Percentiles rank a stretch among this genome's conserved stretches.
These are phyloP conservation scores for Hevea brasiliensis DNA, from an alignment of 345 rosid genomes.

Conservation along the genomic window DNA sequence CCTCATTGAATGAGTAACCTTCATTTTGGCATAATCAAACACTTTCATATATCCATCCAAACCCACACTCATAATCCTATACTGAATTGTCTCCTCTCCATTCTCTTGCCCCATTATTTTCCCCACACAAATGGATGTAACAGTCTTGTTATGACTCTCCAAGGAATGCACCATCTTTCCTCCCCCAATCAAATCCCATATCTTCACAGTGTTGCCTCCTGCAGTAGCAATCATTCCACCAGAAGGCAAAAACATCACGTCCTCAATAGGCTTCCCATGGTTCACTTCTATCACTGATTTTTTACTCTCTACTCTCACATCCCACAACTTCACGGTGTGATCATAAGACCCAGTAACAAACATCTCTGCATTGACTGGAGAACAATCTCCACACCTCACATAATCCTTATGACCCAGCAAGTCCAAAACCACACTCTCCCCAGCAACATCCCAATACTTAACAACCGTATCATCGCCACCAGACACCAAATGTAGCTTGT, in stretches of 20 bases:
- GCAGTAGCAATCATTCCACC: slow-evolving; percentile 87
- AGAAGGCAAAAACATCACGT: slow-evolving; percentile 79
- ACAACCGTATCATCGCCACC: slow-evolving; percentile 92
- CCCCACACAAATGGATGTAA: slow-evolving; percentile 69
- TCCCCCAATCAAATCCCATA: slow-evolving; percentile 91
- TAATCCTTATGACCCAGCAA: slow-evolving; percentile 84
- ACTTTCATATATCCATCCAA: slow-evolving; percentile 93
- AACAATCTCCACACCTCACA: slow-evolving; percentile 85
- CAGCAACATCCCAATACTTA: slow-evolving; percentile 94
- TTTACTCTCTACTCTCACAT: slow-evolving; percentile 57
- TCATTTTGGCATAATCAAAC: slow-evolving; percentile 74
- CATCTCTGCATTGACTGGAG: slow-evolving; percentile 61
- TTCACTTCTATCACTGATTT: slow-evolving; percentile 64
- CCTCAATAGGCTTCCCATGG: slow-evolving; percentile 87
- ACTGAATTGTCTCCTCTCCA: slow-evolving; percentile 42
- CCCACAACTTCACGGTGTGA: slow-evolving; percentile 91
- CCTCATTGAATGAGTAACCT: slow-evolving; percentile 84
- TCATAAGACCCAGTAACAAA: slow-evolving; percentile 91
- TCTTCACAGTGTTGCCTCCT: slow-evolving; percentile 73
- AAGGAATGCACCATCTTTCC: slow-evolving; percentile 75
- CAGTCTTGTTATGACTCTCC: slow-evolving; percentile 96
- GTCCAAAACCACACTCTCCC: slow-evolving; percentile 53
- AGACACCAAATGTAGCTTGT: slow-evolving; percentile 83
- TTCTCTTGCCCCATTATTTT: slow-evolving; percentile 42
- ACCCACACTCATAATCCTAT: slow-evolving; percentile 75